Evolutionary conservation across 805 yeast species (phyloP).

Genomic region (Komagataella pastoris): DNA sequence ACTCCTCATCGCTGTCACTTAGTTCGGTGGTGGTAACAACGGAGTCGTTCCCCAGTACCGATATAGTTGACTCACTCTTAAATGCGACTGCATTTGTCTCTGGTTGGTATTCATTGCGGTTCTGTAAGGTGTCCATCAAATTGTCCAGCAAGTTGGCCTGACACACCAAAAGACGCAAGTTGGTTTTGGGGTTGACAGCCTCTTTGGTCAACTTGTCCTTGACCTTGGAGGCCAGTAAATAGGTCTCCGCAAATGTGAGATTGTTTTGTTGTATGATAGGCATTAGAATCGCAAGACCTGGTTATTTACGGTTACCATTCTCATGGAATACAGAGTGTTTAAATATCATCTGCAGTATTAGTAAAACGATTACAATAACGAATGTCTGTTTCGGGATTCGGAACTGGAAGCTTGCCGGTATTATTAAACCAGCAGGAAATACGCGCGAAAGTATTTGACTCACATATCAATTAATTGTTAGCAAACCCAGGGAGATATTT

Average conservation of each 20-base stretch:
- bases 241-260: conserved; percentile 28
- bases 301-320: background rate
- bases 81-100: conserved; percentile 1
- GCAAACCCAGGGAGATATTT: background rate
- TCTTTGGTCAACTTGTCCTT: conserved; percentile 50
- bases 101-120: conserved; percentile 7
- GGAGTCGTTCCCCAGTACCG: conserved; percentile 7
- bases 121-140: conserved; percentile 37
- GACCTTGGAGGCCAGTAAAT: conserved; percentile 50
- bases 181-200: conserved; percentile 42
- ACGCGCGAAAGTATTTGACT: background rate
- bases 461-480: background rate
- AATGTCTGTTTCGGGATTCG: background rate
- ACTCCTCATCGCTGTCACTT: conserved; percentile 14
- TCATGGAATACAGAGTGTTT: background rate
- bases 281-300: background rate
- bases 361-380: background rate
- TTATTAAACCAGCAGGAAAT: background rate
- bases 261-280: background rate
- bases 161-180: conserved; percentile 44
- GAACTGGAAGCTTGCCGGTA: background rate
- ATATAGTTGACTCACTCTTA: conserved; percentile 7
- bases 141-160: conserved; percentile 64
- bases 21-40: conserved; percentile 21
- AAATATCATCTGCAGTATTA: background rate